phyloP scores from a whole-genome alignment of 495 filamentous ascomycete species.

The Cryomyces antarcticus region DNA sequence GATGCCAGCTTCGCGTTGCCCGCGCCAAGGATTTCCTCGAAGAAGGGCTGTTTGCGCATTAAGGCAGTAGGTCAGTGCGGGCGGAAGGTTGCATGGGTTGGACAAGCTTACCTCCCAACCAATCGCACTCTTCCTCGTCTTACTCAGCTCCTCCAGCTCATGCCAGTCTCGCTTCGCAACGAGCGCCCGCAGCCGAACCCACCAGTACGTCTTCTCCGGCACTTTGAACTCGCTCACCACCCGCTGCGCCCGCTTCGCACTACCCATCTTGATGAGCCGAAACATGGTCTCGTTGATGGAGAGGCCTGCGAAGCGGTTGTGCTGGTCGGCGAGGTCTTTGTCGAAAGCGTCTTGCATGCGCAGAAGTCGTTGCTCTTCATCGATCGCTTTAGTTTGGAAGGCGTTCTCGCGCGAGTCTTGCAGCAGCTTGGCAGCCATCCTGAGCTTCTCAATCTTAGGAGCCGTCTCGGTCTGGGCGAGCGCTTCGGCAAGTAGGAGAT shows the following conservation, averaged over 20 bases:
- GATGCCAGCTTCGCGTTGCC: slow-evolving; percentile 78
- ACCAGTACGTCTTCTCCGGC: slow-evolving; percentile 73
- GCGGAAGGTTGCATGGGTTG: slow-evolving; percentile 10
- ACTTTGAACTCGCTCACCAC: slow-evolving; percentile 84
- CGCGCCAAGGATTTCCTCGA: slow-evolving; percentile 68
- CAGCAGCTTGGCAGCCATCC: slow-evolving; percentile 59
- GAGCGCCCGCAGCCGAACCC: slow-evolving; percentile 74
- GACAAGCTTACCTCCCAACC: slow-evolving; percentile 98
- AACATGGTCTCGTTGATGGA: slow-evolving; percentile 81
- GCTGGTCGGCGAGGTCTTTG: slow-evolving; percentile 38
- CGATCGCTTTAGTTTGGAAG: slow-evolving; percentile 52
- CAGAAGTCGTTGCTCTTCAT: slow-evolving; percentile 61
- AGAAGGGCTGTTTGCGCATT: too few relatives aligned
- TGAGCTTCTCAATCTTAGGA: slow-evolving; percentile 62
- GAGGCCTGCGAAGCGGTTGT: slow-evolving; percentile 44
- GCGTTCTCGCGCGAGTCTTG: slow-evolving; percentile 63
- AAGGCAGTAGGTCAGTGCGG: slow-evolving; percentile 1
- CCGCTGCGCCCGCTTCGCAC: slow-evolving; percentile 62
- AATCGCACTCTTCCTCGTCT: slow-evolving; percentile 62
- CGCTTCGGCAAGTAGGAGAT: slow-evolving; percentile 68
- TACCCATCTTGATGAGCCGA: slow-evolving; percentile 53
- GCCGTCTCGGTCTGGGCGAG: slow-evolving; percentile 40
- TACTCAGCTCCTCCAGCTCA: slow-evolving; percentile 70
- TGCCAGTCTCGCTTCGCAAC: slow-evolving; percentile 79
- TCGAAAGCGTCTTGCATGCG: slow-evolving; percentile 70